phyloP scores from a whole-genome alignment of 768 basidiomycete genomes.

The Cyclocybe aegerita region DNA sequence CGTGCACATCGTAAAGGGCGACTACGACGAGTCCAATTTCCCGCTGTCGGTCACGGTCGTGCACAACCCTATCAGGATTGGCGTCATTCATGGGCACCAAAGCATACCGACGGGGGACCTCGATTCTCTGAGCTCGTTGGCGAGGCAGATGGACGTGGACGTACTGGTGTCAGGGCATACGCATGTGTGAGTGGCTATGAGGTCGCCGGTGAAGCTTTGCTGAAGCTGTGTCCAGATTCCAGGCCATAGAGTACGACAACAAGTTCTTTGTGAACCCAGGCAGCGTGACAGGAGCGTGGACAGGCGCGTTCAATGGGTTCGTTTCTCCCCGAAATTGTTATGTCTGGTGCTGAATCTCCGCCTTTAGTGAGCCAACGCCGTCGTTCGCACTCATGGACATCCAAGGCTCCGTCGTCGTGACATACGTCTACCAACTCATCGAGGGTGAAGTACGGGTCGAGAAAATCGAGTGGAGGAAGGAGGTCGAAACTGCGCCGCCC shows the following conservation, averaged over 20 bases:
- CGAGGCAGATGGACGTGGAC: constrained; percentile 97
- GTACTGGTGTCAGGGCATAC: constrained; percentile 93
- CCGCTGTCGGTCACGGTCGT: constrained; percentile 79
- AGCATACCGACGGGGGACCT: constrained; percentile 89
- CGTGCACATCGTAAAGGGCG: constrained; percentile 88
- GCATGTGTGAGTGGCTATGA: constrained; percentile 65
- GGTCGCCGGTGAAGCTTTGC: neutral
- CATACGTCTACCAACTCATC: constrained; percentile 94
- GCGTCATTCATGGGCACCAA: constrained; percentile 93
- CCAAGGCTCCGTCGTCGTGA: constrained; percentile 95
- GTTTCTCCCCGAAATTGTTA: constrained; percentile 15
- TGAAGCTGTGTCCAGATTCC: constrained; percentile 57
- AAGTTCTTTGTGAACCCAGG: constrained; percentile 97
- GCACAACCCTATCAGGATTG: constrained; percentile 87
- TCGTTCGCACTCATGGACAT: constrained; percentile 98
- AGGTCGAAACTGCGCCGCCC: constrained; percentile 39
- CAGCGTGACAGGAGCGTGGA: constrained; percentile 94
- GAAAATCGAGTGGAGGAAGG: constrained; percentile 84
- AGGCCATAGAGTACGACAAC: constrained; percentile 88
- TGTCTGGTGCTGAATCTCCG: constrained; percentile 4
- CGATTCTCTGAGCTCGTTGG: constrained; percentile 84
- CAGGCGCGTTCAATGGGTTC: constrained; percentile 69
- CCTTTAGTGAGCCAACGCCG: constrained; percentile 76
- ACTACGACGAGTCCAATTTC: constrained; percentile 88
- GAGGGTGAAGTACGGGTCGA: constrained; percentile 93